Percentiles rank a stretch among this genome's conserved stretches.
These are phyloP conservation scores for Geranium rotundifolium DNA, from an alignment of 345 rosid genomes.

Conservation along the genomic window DNA sequence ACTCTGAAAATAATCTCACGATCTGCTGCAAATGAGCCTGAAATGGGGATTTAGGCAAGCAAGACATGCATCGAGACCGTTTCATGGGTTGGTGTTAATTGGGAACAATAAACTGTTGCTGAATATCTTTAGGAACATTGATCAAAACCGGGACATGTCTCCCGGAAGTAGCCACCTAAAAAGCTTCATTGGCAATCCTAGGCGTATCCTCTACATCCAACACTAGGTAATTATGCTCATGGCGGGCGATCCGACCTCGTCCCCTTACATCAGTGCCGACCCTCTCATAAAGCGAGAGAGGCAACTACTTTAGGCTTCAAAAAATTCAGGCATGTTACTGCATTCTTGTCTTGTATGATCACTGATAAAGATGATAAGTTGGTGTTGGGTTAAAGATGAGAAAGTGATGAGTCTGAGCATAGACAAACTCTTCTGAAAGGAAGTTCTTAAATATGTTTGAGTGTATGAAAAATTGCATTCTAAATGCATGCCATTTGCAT, in stretches of 20 bases:
- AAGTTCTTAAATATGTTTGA: too few species aligned
- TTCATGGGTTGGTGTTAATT: slow-evolving; percentile 47
- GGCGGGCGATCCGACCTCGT: slow-evolving; percentile 78
- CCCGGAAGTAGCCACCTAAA: slow-evolving; percentile 73
- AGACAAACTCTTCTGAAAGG: too few species aligned
- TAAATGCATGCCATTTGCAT: too few species aligned
- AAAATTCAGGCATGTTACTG: too few species aligned
- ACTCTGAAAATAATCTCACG: slow-evolving; percentile 61
- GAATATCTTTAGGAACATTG: slow-evolving; percentile 89
- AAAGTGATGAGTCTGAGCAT: too few species aligned
- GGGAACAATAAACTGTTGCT: slow-evolving; percentile 79
- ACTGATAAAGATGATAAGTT: too few species aligned
- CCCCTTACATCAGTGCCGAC: slow-evolving; percentile 85
- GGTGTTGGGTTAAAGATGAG: too few species aligned
- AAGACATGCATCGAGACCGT: slow-evolving; percentile 61
- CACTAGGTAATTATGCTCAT: slow-evolving; percentile 75
- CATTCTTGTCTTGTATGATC: too few species aligned
- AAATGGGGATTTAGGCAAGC: slow-evolving; percentile 61
- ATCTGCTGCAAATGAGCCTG: slow-evolving; percentile 58
- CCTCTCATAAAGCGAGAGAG: too few species aligned
- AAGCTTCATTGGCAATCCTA: slow-evolving; percentile 68
- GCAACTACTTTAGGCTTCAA: too few species aligned
- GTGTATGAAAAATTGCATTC: too few species aligned
- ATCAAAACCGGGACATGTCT: slow-evolving; percentile 86
- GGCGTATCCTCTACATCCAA: slow-evolving; percentile 86